These are phyloP conservation scores for Eragrostis tef DNA, from an alignment of 202 grass and related monocot species.

Conservation along the genomic window DNA sequence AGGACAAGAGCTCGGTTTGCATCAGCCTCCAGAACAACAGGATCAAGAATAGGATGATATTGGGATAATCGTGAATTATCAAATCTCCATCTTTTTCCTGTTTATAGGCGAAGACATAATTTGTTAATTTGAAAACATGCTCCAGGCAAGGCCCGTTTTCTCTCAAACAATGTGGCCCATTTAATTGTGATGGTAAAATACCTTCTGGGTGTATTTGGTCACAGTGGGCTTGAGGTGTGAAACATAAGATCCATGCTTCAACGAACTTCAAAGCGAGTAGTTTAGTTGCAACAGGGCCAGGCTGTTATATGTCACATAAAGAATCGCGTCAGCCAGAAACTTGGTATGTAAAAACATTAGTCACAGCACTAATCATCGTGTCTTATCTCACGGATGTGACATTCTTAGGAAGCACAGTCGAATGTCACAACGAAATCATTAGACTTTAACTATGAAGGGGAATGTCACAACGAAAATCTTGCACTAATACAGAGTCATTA, in stretches of 20 bases:
- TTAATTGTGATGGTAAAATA: constrained; percentile 44
- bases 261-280: constrained; percentile 83
- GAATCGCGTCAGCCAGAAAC: constrained; percentile 41
- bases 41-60: constrained; percentile 66
- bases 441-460: not conserved
- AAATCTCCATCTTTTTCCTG: constrained; percentile 68
- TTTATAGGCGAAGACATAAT: constrained; percentile 35
- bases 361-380: constrained; percentile 17
- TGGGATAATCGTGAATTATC: constrained; percentile 66
- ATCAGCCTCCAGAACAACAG: constrained; percentile 74
- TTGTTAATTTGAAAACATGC: constrained; percentile 32
- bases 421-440: constrained; percentile 31
- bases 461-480: constrained; percentile 20
- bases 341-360: constrained; percentile 21
- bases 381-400: constrained; percentile 26
- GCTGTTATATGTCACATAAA: constrained; percentile 61
- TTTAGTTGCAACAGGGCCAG: constrained; percentile 69
- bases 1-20: constrained; percentile 64
- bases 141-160: not conserved
- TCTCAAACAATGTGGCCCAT: not conserved
- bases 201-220: constrained; percentile 56
- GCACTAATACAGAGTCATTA: not conserved
- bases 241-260: constrained; percentile 75
- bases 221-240: constrained; percentile 60
- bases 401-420: not conserved